A percentile compares a stretch with the other conserved stretches of the same genome.
phyloP scores from a whole-genome alignment of 2,329 filamentous ascomycete genomes.

The Sporothrix protearum region DNA sequence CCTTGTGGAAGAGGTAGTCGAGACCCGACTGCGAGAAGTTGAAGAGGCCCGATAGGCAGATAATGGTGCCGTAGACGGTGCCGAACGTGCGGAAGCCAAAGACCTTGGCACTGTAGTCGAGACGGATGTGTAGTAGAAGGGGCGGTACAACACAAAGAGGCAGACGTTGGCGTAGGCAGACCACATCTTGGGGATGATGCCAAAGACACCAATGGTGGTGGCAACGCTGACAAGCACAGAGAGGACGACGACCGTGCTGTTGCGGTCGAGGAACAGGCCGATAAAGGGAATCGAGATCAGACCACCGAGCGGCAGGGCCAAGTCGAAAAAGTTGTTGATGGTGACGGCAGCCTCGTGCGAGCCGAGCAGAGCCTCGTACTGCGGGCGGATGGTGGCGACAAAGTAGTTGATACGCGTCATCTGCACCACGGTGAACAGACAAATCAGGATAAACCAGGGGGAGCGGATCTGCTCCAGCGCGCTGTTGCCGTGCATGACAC shows the following conservation, averaged over 20 bases:
- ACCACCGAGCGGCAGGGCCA: slow-evolving; percentile 73
- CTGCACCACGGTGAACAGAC: slow-evolving; percentile 72
- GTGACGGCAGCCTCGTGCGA: slow-evolving; percentile 58
- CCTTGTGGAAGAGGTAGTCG: slow-evolving; percentile 71
- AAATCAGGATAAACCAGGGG: slow-evolving; percentile 82
- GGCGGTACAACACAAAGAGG: slow-evolving; percentile 80
- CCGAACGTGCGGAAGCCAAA: slow-evolving; percentile 91
- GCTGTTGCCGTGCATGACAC: slow-evolving; percentile 71
- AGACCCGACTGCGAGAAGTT: slow-evolving; percentile 81
- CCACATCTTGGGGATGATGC: slow-evolving; percentile 65
- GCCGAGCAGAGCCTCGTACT: slow-evolving; percentile 73
- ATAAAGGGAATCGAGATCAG: slow-evolving; percentile 85
- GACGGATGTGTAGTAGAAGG: slow-evolving; percentile 87
- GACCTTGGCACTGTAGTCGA: slow-evolving; percentile 85
- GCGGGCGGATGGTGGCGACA: slow-evolving; percentile 77
- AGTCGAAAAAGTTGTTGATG: slow-evolving; percentile 82
- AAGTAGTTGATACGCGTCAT: slow-evolving; percentile 90
- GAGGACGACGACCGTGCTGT: slow-evolving; percentile 69
- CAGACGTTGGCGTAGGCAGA: slow-evolving; percentile 72
- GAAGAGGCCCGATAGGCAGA: slow-evolving; percentile 76
- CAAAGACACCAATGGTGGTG: slow-evolving; percentile 71
- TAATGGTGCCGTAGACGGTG: slow-evolving; percentile 89
- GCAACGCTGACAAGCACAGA: slow-evolving; percentile 65
- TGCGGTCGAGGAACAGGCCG: slow-evolving; percentile 72
- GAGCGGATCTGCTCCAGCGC: slow-evolving; percentile 70